Evolutionary conservation across 176 grass and related monocot species (phyloP).

Genomic region (Raddia distichophylla): DNA sequence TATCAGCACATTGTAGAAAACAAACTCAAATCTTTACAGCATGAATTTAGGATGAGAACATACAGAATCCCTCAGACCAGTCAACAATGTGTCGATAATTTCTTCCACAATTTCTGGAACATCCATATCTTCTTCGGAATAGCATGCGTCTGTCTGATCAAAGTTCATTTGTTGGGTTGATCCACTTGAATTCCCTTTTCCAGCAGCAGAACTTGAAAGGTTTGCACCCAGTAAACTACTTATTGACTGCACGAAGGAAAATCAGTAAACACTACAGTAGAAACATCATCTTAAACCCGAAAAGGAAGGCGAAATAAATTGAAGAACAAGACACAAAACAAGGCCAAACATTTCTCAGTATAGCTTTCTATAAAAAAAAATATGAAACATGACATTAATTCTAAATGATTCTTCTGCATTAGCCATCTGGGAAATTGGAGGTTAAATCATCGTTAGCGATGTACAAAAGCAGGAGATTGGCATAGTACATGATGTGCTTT

Average conservation of each 20-base stretch:
- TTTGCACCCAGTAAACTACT: slow-evolving; percentile 76
- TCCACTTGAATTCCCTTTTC: slow-evolving; percentile 46
- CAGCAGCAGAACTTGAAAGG: slow-evolving; percentile 56
- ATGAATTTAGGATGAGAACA: slow-evolving; percentile 43
- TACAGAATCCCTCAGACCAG: slow-evolving; percentile 93
- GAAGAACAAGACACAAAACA: slow-evolving; percentile 15
- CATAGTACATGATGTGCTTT: slow-evolving; percentile 6
- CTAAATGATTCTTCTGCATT: neutral
- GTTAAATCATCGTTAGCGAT: slow-evolving; percentile 2
- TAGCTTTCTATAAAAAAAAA: slow-evolving; percentile 32
- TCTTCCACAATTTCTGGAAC: slow-evolving; percentile 92
- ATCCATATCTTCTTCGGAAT: slow-evolving; percentile 84
- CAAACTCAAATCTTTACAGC: slow-evolving; percentile 29
- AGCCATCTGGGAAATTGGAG: slow-evolving; percentile 16
- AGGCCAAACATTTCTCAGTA: slow-evolving; percentile 16
- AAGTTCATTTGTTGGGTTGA: slow-evolving; percentile 40
- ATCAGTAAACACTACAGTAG: slow-evolving; percentile 35
- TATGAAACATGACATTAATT: slow-evolving; percentile 29
- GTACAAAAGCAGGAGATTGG: slow-evolving; percentile 6
- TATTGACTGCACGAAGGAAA: slow-evolving; percentile 60
- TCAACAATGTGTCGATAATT: slow-evolving; percentile 83
- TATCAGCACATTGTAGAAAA: neutral
- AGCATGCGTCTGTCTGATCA: slow-evolving; percentile 41
- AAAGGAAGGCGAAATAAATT: slow-evolving; percentile 3
- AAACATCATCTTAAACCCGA: slow-evolving; percentile 15